Evolutionary conservation across 169 alveolate genomes (phyloP), one percentile per base, ranked within the genome.

Genomic region (Perkinsus marinus): DNA sequence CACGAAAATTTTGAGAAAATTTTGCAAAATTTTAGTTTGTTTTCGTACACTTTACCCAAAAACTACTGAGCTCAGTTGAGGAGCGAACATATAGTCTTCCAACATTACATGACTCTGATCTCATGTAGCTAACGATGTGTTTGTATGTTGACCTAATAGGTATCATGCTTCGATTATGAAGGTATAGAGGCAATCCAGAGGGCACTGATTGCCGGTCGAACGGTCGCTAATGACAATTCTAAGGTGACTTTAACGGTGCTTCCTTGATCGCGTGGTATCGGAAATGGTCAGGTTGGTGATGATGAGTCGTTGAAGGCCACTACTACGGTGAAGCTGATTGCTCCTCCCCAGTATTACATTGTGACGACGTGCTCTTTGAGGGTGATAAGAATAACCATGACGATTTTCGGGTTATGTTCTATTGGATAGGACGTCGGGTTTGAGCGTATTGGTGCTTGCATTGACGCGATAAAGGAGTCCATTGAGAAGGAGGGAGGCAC

Each of bases 111-210:
- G n/a, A n/a, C n/a, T n/a, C n/a, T n/a, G n/a, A n/a, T n/a, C n/a
- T n/a, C n/a, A n/a, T n/a, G n/a, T n/a, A n/a, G n/a, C n/a, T n/a
- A n/a, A n/a, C n/a, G n/a, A n/a, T n/a, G n/a, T n/a, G n/a, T n/a
- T n/a, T n/a, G n/a, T n/a, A n/a, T n/a, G n/a, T n/a, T n/a, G n/a
- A n/a, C n/a, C n/a, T n/a, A n/a, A 41, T 10, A 97, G 92, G 98
- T 98, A 39, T 98, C 98, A 94, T 98, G 99, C 94, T 97, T 96
- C 92, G 97, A 98, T 26, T 97, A 96, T 92, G 99, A 98, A 90
- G 99, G 99, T 38, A 97, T 98, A 43, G 99, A 98, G 92, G 99
- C 99, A n/a, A 98, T 98, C 69, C 97, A 97, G 94, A 97, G 92
- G 43, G 98, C 99, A 37, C 95, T 98, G 39, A 92, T 93, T 39